Conservation (phyloP, 2,329 filamentous ascomycete genomes). For the Pseudogymnoascus sp. region DNA sequence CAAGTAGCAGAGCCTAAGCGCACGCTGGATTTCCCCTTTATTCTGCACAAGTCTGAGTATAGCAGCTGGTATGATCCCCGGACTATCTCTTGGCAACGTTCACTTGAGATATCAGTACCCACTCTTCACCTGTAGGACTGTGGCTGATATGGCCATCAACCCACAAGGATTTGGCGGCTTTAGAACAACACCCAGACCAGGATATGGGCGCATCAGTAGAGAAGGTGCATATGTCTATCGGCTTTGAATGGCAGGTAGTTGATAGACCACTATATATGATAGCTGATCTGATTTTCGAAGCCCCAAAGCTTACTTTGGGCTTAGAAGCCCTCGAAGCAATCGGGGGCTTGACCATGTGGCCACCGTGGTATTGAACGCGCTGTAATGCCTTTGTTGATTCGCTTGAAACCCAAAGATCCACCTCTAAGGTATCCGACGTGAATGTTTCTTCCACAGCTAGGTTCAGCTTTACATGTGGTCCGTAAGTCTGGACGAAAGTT, state of each 20-base stretch:
- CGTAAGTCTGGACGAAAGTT: not conserved
- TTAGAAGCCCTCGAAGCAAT: not conserved
- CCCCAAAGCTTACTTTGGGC: not conserved
- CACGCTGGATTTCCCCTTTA: not conserved
- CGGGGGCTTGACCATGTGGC: not conserved
- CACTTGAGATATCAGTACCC: not conserved
- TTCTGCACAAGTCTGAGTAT: not conserved
- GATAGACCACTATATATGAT: not conserved
- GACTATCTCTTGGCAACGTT: not conserved
- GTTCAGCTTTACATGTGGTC: not conserved
- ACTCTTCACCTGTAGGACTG: not conserved
- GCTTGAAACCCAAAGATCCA: not conserved
- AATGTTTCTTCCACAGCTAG: not conserved
- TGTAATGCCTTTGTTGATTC: not conserved
- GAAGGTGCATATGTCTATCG: not conserved
- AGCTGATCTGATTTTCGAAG: not conserved
- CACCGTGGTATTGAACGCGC: not conserved
- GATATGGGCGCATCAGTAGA: not conserved
- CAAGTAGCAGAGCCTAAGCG: not conserved
- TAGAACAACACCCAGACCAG: not conserved
- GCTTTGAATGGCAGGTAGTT: not conserved
- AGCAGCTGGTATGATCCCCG: not conserved
- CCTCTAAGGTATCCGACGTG: not conserved
- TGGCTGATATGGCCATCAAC: not conserved
- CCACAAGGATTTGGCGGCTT: not conserved